Evolutionary conservation across 2,329 filamentous ascomycete species (phyloP), one percentile per base, ranked within the genome.

Genomic region (Sclerotinia trifoliorum): DNA sequence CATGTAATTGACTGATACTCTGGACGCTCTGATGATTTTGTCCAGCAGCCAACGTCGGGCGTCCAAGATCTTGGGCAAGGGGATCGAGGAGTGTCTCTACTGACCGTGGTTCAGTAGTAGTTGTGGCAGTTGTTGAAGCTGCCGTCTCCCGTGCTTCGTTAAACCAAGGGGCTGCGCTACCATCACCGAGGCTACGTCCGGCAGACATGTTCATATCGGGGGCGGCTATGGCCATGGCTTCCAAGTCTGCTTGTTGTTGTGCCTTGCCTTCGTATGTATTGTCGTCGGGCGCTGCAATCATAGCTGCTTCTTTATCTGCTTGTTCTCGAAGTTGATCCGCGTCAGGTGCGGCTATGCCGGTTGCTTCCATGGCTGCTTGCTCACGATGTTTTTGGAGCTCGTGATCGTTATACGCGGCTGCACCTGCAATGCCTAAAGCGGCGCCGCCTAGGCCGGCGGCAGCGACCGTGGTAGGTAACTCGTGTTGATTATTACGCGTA

Each of bases 1-100:
- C 71, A 68, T 78, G 76, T 19, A 78, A 70, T 49, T 77, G 72
- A 29, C 72, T 74, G 44, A 77, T 73, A 56, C 72, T 77, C 52
- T 70, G 65, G 7, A 71, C 72, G 55, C 74, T 76, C 15, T 71
- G 61, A 67, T 76, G 73, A 46, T 72, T 74, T 48, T 73, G 72
- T 21, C 72, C 72, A 17, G 71, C 70, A 35, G 72, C 70, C 17
- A 76, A 64, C 15, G 64, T 56, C 29, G 75, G 75, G 52, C 73
- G 64, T n/a, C 46, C 29, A 35, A 54, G 24, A 21, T 71, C 72
- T 19, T 71, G 68, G 21, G 70, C 70, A 49, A 72, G 44, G 26
- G 72, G 68, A 44, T 69, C 67, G 24, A 71, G 63, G n/a, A 57
- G 54, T 57, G 56, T 39, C 46, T 70, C 65, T 21, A 69, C 67